Evolutionary conservation across 2,329 filamentous ascomycete species (phyloP), one percentile per base, ranked within the genome.

Genomic region (Botrytis elliptica): DNA sequence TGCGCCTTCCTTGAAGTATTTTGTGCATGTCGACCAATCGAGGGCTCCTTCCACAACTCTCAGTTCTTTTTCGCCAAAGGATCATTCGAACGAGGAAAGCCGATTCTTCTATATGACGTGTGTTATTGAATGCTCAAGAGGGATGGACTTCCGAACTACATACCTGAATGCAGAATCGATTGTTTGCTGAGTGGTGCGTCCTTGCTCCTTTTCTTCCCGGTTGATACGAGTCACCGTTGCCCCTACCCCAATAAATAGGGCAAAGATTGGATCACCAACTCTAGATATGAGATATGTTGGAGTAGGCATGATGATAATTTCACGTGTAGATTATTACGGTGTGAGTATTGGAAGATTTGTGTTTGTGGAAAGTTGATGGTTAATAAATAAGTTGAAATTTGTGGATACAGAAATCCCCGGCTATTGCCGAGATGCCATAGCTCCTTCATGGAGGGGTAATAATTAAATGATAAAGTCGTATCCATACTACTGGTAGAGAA

Each of bases 211-310:
- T 79, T 88, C 84, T 76, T 89, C 87, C 20, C 87, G 84, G 73
- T 84, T 85, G 76, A 89, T 86, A n/a, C 87, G 84, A 33, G 86
- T 81, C 36, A 83, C 80, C 20, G 87, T 85, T n/a, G 87, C 86
- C 14, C 85, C 83, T 16, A 85, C 79, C 66, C 87, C 87, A 78
- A 89, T 87, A 75, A 83, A 80, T 55, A 85, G 73, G 38, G 87
- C 87, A 77, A 89, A 89, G 74, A 89, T 72, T 46, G 87, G 87
- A 77, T 89, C 87, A 9, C 82, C 83, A 74, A 85, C 76, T 79
- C 86, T 87, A 64, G 79, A 81, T 40, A 81, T 80, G 46, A 81
- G 74, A 73, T 81, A 75, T 4, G 76, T 73, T 72, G 81, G 77
- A 55, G 80, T 65, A 69, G 80, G 77, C 80, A 81, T 81, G 36